Percentiles rank a stretch among this genome's conserved stretches.
These are phyloP conservation scores for Phytophthora colocasiae DNA, from an alignment of 352 stramenopile species.

Conservation along the genomic window DNA sequence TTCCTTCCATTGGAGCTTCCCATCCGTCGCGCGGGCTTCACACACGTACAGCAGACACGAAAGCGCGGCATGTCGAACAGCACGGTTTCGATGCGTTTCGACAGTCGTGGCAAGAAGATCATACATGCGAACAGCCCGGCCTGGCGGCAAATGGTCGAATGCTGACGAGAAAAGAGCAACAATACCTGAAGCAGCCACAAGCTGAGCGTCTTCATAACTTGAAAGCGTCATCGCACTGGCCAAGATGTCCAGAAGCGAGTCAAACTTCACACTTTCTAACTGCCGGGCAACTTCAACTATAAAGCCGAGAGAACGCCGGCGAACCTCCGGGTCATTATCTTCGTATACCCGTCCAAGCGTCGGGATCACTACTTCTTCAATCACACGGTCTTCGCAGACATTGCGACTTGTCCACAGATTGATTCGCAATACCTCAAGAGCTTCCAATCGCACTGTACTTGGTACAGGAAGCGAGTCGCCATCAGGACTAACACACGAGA, in stretches of 20 bases:
- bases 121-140: slow-evolving; percentile 79
- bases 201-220: slow-evolving; percentile 72
- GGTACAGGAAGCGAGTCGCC: slow-evolving; percentile 47
- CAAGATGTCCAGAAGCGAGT: slow-evolving; percentile 80
- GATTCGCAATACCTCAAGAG: slow-evolving; percentile 71
- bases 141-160: slow-evolving; percentile 82
- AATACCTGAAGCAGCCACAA: slow-evolving; percentile 62
- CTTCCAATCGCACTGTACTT: slow-evolving; percentile 63
- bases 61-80: slow-evolving; percentile 69
- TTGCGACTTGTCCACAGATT: slow-evolving; percentile 82
- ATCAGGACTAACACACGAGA: slow-evolving; percentile 41
- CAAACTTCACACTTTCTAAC: slow-evolving; percentile 85
- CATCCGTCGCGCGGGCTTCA: slow-evolving; percentile 63
- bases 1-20: slow-evolving; percentile 74
- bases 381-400: slow-evolving; percentile 85
- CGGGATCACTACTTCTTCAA: slow-evolving; percentile 86
- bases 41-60: slow-evolving; percentile 76
- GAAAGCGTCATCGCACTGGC: slow-evolving; percentile 72
- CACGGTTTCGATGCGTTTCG: slow-evolving; percentile 69
- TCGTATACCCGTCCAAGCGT: slow-evolving; percentile 74
- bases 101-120: slow-evolving; percentile 74
- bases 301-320: slow-evolving; percentile 61
- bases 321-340: slow-evolving; percentile 68
- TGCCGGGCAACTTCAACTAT: slow-evolving; percentile 75
- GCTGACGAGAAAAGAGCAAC: slow-evolving; percentile 79